Evolutionary conservation across 768 basidiomycete genomes (phyloP).

Genomic region (Lyophyllum semitale): DNA sequence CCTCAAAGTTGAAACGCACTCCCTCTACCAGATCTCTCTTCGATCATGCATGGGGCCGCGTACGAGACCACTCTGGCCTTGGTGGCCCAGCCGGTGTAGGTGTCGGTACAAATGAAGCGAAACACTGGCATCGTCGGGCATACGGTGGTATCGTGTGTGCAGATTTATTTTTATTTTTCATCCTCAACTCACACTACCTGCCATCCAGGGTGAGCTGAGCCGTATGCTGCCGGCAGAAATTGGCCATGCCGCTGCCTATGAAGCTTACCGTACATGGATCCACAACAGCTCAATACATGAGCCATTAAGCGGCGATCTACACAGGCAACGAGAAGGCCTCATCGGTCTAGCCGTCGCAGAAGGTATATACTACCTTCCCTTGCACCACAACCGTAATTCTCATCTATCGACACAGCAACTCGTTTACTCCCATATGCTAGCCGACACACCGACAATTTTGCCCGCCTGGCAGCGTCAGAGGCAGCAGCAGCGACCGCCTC

Average conservation of each 20-base stretch:
- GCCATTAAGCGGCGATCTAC: slow-evolving; percentile 55
- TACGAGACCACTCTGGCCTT: slow-evolving; percentile 40
- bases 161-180: slow-evolving; percentile 1
- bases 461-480: slow-evolving; percentile 56
- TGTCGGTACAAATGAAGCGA: slow-evolving; percentile 61
- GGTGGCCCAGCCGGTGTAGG: slow-evolving; percentile 36
- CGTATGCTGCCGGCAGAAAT: slow-evolving; percentile 60
- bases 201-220: slow-evolving; percentile 48
- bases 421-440: slow-evolving; percentile 55
- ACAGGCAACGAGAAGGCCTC: slow-evolving; percentile 65
- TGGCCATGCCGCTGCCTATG: slow-evolving; percentile 78
- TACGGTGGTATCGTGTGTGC: slow-evolving; percentile 58
- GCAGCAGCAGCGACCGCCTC: slow-evolving; percentile 70
- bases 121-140: slow-evolving; percentile 63
- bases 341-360: slow-evolving; percentile 72
- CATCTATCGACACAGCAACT: slow-evolving; percentile 40
- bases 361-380: slow-evolving; percentile 39
- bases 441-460: slow-evolving; percentile 44
- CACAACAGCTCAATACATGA: slow-evolving; percentile 57
- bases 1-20: slow-evolving; percentile 15
- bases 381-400: slow-evolving; percentile 7
- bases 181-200: not conserved
- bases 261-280: slow-evolving; percentile 71
- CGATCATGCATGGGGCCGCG: slow-evolving; percentile 52
- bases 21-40: slow-evolving; percentile 56